Percentiles rank a stretch among this genome's conserved stretches.
These are phyloP conservation scores for Wickerhamiella occidentalis DNA, from an alignment of 805 yeast species.

Conservation along the genomic window DNA sequence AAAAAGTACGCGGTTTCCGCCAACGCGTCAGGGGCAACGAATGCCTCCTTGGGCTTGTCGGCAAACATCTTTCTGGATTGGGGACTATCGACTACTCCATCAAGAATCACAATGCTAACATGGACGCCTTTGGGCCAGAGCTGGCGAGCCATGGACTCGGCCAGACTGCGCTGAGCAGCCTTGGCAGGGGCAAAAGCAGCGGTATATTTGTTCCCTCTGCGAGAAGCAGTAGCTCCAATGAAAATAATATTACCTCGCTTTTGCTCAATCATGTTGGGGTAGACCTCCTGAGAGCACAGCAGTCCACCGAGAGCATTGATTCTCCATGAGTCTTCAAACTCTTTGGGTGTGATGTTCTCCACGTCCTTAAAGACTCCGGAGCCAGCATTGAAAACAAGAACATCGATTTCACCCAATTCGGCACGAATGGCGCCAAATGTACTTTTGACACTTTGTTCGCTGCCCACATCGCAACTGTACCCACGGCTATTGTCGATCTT, in stretches of 20 bases:
- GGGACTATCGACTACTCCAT: neutral
- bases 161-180: neutral
- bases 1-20: neutral
- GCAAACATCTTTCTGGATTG: neutral
- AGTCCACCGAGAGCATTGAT: neutral
- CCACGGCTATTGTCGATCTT: neutral
- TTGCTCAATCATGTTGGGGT: neutral
- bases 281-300: neutral
- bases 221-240: neutral
- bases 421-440: neutral
- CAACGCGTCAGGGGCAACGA: neutral
- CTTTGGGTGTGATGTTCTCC: neutral
- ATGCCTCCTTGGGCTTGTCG: neutral
- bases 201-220: neutral
- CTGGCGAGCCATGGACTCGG: neutral
- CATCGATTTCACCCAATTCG: neutral
- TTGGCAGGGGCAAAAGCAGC: neutral
- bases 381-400: neutral
- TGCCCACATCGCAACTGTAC: neutral
- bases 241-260: neutral
- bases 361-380: neutral
- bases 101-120: neutral
- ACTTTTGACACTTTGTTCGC: neutral
- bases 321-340: slow-evolving; percentile 1
- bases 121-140: neutral